Evolutionary conservation across 176 grass and related monocot genomes (phyloP).

Genomic region (Ensete ventricosum): DNA sequence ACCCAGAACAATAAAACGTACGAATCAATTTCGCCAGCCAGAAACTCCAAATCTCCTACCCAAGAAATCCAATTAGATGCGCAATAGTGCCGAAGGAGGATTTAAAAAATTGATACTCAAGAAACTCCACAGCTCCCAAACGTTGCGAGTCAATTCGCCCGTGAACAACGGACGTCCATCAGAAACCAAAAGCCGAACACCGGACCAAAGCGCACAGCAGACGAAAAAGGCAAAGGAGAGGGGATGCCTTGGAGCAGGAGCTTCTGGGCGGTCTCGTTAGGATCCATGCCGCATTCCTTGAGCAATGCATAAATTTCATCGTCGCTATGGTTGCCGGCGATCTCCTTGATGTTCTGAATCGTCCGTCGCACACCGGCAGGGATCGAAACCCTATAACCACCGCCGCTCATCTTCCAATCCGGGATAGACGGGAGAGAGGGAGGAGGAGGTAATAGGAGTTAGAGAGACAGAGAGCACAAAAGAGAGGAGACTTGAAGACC

Average conservation of each 20-base stretch:
- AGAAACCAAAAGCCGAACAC: not conserved
- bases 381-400: constrained; percentile 43
- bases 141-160: not conserved
- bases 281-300: constrained; percentile 91
- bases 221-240: not conserved
- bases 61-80: not conserved
- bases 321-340: constrained; percentile 68
- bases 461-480: not conserved
- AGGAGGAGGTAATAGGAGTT: not conserved
- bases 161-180: no score
- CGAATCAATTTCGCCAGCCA: not conserved
- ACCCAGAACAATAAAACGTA: not conserved
- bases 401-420: constrained; percentile 20
- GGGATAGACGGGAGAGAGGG: not conserved
- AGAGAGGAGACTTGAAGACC: not conserved
- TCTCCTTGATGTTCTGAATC: constrained; percentile 84
- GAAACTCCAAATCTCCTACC: not conserved
- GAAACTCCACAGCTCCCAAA: not conserved
- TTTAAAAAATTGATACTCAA: not conserved
- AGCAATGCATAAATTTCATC: constrained; percentile 93
- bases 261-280: constrained; percentile 84
- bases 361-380: constrained; percentile 45
- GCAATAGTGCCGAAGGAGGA: not conserved
- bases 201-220: not conserved
- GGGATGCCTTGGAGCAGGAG: constrained; percentile 57